Conservation (phyloP, 1,284 basidiomycete genomes). For the Apiotrichum domesticum region DNA sequence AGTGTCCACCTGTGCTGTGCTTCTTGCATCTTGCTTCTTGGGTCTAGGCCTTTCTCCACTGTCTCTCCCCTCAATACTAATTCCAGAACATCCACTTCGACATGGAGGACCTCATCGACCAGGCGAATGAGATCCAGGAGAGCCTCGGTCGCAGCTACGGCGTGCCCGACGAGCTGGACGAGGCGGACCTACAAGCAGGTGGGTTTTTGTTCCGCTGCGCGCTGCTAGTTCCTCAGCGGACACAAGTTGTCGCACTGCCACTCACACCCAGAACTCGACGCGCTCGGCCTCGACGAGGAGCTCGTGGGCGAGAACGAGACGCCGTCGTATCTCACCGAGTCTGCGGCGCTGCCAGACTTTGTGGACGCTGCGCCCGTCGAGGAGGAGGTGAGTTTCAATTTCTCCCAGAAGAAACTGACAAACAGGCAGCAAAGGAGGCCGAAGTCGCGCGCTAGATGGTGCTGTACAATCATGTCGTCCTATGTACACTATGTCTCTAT, state of each 20-base stretch:
- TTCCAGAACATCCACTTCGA: constrained; percentile 84
- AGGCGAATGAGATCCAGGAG: constrained; percentile 97
- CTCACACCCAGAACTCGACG: constrained; percentile 67
- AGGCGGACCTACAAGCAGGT: constrained; percentile 95
- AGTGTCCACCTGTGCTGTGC: too few relatives aligned
- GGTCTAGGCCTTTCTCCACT: too few relatives aligned
- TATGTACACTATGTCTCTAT: constrained; percentile 6
- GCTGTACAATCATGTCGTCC: neutral
- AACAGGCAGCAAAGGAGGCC: constrained; percentile 11
- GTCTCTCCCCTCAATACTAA: neutral
- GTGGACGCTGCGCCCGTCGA: constrained; percentile 68
- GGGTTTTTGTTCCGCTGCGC: constrained; percentile 26
- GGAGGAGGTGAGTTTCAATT: constrained; percentile 27
- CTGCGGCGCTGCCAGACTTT: constrained; percentile 82
- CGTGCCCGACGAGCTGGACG: constrained; percentile 96
- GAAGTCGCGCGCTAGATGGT: constrained; percentile 24
- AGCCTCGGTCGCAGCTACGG: constrained; percentile 87
- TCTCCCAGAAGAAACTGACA: neutral
- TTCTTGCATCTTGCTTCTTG: neutral
- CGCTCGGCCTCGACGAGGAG: constrained; percentile 65
- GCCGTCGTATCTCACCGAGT: constrained; percentile 73
- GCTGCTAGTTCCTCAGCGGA: too few relatives aligned
- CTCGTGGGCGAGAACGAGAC: constrained; percentile 71
- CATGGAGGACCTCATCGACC: constrained; percentile 96
- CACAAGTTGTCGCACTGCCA: too few relatives aligned